These are phyloP conservation scores for Heterobasidion occidentale DNA, from an alignment of 1,284 basidiomycete genomes.

Conservation along the genomic window DNA sequence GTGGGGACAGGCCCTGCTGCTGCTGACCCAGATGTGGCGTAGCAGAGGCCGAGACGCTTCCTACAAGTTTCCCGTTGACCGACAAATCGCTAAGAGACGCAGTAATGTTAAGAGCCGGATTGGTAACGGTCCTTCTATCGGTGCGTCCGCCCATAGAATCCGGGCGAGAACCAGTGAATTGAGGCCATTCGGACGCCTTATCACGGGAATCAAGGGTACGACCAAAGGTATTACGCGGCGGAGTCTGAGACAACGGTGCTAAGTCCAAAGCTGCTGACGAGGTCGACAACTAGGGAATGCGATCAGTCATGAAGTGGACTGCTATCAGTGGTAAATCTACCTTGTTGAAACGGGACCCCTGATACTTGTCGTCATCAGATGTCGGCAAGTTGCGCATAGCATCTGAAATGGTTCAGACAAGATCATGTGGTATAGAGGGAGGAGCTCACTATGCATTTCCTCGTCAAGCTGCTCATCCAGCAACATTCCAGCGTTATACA, in stretches of 20 bases:
- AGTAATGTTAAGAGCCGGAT: constrained; percentile 48
- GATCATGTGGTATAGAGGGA: constrained; percentile 14
- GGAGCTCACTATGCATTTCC: constrained; percentile 78
- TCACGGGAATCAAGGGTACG: constrained; percentile 54
- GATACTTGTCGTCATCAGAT: constrained; percentile 86
- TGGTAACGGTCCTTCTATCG: constrained; percentile 64
- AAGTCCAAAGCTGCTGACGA: constrained; percentile 90
- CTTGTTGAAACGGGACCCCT: constrained; percentile 53
- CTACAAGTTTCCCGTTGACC: constrained; percentile 32
- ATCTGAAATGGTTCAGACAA: constrained; percentile 35
- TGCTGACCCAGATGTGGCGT: constrained; percentile 60
- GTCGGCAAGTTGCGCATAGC: constrained; percentile 89
- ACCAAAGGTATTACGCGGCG: constrained; percentile 55
- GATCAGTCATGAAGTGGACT: not conserved
- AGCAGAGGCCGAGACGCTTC: constrained; percentile 45
- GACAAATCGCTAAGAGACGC: constrained; percentile 33
- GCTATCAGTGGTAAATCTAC: constrained; percentile 30
- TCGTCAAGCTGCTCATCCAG: constrained; percentile 85
- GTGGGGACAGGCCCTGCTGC: constrained; percentile 39
- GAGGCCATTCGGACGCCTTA: constrained; percentile 91
- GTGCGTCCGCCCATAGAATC: constrained; percentile 27
- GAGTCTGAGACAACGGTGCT: constrained; percentile 81
- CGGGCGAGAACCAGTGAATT: constrained; percentile 65
- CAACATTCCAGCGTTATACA: constrained; percentile 79
- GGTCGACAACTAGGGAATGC: constrained; percentile 60